Base-by-base conservation (phyloP, 1,139 yeast genomes). In the Taphrina deformans region DNA sequence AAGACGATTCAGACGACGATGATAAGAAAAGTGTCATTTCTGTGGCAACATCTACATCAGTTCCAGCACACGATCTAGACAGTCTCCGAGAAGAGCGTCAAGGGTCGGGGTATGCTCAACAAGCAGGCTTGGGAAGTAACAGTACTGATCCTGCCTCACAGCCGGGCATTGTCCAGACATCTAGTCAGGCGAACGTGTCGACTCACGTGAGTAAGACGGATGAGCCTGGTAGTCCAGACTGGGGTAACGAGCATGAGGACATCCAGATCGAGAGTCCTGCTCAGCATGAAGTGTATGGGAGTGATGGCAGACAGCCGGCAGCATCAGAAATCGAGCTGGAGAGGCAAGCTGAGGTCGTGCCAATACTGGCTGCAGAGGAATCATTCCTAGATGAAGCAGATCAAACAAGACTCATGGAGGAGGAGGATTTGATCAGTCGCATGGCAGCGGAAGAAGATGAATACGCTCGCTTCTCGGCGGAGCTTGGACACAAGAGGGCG, bases 381-480 rank as follows among this genome's bases (percentile, higher is more conserved):
- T 48, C 63, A 3, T n/a, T 35, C 61, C 35, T 68, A 53, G 60
- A 67, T 26, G 55, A 62, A 65, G 69, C 52, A 48, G 52, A 62
- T 51, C 31, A 66, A 64, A 24, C 31, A 55, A 29, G 66, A 56
- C 44, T 59, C 66, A 86, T 85, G 35, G 97, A 92, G 67, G 96
- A 89, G 66, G 85, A 84, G 33, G 82, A 83, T 16, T 75, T 90
- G 1, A 79, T 82, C 1, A 80, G 83, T 48, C 88, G 86, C 69
- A 75, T 92, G 67, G 79, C 79, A 52, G 81, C 82, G 55, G 99
- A 93, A 73, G 88, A 85, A 62, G 79, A 78, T 40, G 96, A 89
- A 64, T 89, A 88, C 73, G 85, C 83, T 65, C 76, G 82, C 18
- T 88, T 93, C 71, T 84, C 83, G 41, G 74, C 79, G 16, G 77